A percentile compares a stretch with the other conserved stretches of the same genome.
Conservation (phyloP, 2,329 filamentous ascomycete genomes). For the Fusarium sp. region DNA sequence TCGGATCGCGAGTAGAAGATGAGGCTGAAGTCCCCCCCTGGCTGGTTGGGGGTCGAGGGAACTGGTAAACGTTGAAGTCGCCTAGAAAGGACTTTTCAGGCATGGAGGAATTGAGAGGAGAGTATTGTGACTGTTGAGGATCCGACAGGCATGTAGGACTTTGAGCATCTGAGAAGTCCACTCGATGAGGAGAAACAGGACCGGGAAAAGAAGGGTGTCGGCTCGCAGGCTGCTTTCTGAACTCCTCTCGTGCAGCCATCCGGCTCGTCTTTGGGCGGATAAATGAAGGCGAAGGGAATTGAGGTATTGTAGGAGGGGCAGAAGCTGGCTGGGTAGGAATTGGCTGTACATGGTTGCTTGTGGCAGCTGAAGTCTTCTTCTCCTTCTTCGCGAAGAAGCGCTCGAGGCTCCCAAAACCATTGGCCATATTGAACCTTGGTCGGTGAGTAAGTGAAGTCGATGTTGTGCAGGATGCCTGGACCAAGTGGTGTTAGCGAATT, state of each 20-base stretch:
- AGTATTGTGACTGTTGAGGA: constrained; percentile 30
- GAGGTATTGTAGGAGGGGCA: constrained; percentile 47
- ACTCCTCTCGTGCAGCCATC: constrained; percentile 68
- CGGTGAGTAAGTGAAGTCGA: constrained; percentile 24
- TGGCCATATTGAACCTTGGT: constrained; percentile 57
- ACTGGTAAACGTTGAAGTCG: constrained; percentile 53
- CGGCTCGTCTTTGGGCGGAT: constrained; percentile 65
- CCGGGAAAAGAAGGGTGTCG: constrained; percentile 48
- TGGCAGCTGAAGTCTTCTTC: constrained; percentile 47
- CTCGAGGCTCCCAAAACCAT: constrained; percentile 63
- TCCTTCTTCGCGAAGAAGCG: constrained; percentile 63
- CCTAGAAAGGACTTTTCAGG: constrained; percentile 43
- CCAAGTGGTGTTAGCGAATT: constrained; percentile 41
- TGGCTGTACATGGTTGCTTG: constrained; percentile 43
- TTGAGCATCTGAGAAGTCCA: constrained; percentile 26
- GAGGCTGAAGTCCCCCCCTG: constrained; percentile 43
- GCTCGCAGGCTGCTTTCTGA: constrained; percentile 46
- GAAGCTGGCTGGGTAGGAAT: constrained; percentile 37
- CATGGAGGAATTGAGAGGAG: constrained; percentile 46
- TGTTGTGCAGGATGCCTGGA: constrained; percentile 42
- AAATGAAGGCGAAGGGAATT: constrained; percentile 65
- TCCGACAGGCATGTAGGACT: constrained; percentile 24
- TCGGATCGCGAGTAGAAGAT: constrained; percentile 39
- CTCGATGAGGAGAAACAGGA: constrained; percentile 31
- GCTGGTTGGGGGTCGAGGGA: constrained; percentile 51